Conservation (phyloP, 2,329 filamentous ascomycete genomes). For the Chaetomium globosum region DNA sequence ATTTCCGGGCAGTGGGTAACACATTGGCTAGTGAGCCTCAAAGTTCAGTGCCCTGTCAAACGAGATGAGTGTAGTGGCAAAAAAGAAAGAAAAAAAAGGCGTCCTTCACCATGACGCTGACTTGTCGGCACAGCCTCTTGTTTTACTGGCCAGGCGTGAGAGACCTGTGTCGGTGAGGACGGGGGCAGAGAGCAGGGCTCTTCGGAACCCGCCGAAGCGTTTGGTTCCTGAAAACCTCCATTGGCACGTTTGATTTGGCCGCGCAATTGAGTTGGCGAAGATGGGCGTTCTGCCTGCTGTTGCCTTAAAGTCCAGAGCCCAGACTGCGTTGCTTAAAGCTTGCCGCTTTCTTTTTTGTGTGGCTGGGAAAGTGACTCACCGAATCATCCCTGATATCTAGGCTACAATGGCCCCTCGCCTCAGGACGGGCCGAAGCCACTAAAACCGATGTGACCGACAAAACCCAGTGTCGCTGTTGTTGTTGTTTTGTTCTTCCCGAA, state of each 20-base stretch:
- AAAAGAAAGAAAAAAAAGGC: not conserved
- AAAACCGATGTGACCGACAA: not conserved
- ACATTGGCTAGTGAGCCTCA: not conserved
- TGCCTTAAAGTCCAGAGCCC: constrained; percentile 7
- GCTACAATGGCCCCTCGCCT: constrained; percentile 3
- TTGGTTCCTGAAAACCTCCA: not conserved
- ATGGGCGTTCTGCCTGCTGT: constrained; percentile 12
- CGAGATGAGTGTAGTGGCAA: not conserved
- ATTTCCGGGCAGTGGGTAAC: not conserved
- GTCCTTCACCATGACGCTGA: not conserved
- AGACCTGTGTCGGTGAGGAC: not conserved
- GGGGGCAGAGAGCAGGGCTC: constrained; percentile 1
- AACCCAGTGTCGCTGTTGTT: not conserved
- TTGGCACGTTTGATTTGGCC: not conserved
- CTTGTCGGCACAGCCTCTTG: constrained; percentile 6
- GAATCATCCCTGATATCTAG: not conserved
- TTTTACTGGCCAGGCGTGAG: not conserved
- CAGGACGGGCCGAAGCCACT: not conserved
- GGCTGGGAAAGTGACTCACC: constrained; percentile 20
- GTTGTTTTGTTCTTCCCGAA: not conserved
- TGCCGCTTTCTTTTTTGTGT: constrained; percentile 4
- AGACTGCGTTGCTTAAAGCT: constrained; percentile 1
- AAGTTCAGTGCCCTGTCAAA: not conserved
- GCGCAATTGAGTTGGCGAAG: constrained; percentile 1
- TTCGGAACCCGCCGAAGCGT: not conserved